These are phyloP conservation scores for Claviceps sp. DNA, from an alignment of 2,329 filamentous ascomycete species.

Conservation along the genomic window DNA sequence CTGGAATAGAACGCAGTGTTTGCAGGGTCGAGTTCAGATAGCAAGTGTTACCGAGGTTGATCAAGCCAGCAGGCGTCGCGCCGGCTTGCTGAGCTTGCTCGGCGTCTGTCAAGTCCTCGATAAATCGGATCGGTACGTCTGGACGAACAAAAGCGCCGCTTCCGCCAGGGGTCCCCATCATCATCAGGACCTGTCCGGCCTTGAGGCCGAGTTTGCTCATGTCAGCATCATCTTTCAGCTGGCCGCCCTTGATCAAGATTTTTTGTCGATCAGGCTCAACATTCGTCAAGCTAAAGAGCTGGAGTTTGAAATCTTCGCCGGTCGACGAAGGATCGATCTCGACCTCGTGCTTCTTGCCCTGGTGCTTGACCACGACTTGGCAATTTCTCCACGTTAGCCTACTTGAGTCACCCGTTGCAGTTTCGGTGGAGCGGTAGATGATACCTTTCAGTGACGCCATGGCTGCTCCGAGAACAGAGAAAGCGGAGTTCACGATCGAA, in stretches of 20 bases:
- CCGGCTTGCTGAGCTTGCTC: conserved; percentile 73
- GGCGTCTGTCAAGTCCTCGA: conserved; percentile 96
- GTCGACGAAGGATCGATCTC: conserved; percentile 75
- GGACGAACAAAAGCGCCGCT: conserved; percentile 52
- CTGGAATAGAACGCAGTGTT: conserved; percentile 73
- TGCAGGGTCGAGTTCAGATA: conserved; percentile 98
- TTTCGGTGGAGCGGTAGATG: conserved; percentile 10
- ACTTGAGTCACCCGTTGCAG: background rate
- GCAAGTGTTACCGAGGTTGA: conserved; percentile 94
- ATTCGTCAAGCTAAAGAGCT: conserved; percentile 87
- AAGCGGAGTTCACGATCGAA: background rate
- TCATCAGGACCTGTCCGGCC: conserved; percentile 77
- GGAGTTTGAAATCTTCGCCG: conserved; percentile 90
- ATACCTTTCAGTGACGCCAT: conserved; percentile 43
- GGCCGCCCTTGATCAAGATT: conserved; percentile 83
- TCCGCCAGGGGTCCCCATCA: conserved; percentile 81
- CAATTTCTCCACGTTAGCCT: conserved; percentile 9
- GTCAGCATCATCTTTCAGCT: conserved; percentile 89
- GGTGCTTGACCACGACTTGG: conserved; percentile 81
- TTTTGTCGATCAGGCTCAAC: conserved; percentile 96
- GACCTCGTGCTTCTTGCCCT: conserved; percentile 89
- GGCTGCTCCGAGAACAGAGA: background rate
- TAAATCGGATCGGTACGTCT: conserved; percentile 70
- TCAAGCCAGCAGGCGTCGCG: conserved; percentile 74
- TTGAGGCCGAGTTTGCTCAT: conserved; percentile 77